Percentiles rank a stretch among this genome's conserved stretches.
These are phyloP conservation scores for Naganishia sp. DNA, from an alignment of 1,284 basidiomycete species.

Conservation along the genomic window DNA sequence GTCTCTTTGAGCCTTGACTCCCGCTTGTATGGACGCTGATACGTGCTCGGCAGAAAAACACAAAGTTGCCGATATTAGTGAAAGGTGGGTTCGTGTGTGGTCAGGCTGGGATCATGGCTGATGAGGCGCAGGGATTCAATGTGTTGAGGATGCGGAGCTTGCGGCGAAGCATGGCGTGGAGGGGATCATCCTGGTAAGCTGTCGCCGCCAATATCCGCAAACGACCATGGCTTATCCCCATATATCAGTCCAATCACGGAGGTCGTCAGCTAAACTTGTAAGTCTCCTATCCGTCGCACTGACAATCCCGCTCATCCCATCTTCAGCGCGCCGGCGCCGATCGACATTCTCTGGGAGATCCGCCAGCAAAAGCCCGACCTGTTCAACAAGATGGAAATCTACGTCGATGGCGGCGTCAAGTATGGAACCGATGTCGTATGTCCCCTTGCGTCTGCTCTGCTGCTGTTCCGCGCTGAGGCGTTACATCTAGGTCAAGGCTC, in stretches of 20 bases:
- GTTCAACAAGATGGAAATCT: slow-evolving; percentile 58
- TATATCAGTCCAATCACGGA: slow-evolving; percentile 57
- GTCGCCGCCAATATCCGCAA: slow-evolving; percentile 1
- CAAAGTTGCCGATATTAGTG: slow-evolving; percentile 76
- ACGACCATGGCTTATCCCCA: slow-evolving; percentile 24
- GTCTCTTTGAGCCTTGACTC: slow-evolving; percentile 36
- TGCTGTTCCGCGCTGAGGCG: not conserved
- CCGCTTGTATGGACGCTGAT: slow-evolving; percentile 50
- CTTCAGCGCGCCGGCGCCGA: slow-evolving; percentile 50
- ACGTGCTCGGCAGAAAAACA: slow-evolving; percentile 61
- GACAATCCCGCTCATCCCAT: not conserved
- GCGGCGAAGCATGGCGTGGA: slow-evolving; percentile 58
- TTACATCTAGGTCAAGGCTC: slow-evolving; percentile 55
- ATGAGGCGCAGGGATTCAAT: slow-evolving; percentile 55
- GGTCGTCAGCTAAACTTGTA: slow-evolving; percentile 55
- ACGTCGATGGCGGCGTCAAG: slow-evolving; percentile 60
- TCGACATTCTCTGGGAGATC: slow-evolving; percentile 56
- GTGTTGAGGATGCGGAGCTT: slow-evolving; percentile 58
- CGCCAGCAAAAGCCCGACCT: slow-evolving; percentile 56
- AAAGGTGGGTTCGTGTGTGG: slow-evolving; percentile 62
- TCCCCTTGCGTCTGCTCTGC: not conserved
- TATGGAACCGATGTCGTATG: slow-evolving; percentile 60
- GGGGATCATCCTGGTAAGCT: slow-evolving; percentile 55
- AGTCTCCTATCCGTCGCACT: slow-evolving; percentile 10
- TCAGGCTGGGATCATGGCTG: slow-evolving; percentile 56